These are phyloP conservation scores for Cyclotella sp. DNA, from an alignment of 108 stramenopile species.

Conservation along the genomic window DNA sequence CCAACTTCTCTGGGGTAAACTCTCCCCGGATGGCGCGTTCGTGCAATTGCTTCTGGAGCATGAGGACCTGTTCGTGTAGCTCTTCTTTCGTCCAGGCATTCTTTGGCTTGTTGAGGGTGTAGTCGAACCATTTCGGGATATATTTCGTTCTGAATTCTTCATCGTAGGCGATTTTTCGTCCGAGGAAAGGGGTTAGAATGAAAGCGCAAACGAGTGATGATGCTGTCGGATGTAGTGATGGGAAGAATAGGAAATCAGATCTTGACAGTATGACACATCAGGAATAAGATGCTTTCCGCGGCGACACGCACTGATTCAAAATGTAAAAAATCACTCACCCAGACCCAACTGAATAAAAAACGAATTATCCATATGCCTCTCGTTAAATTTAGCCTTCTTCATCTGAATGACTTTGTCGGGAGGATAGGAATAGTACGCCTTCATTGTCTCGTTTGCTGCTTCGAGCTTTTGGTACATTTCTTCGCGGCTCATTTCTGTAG, in stretches of 20 bases:
- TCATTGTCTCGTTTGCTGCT: constrained; percentile 76
- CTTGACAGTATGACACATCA: no score
- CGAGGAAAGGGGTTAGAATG: constrained; percentile 72
- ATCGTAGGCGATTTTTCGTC: constrained; percentile 82
- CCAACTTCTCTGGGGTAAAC: constrained; percentile 81
- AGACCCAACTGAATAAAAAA: constrained; percentile 62
- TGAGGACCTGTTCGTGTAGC: constrained; percentile 73
- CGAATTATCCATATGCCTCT: constrained; percentile 42
- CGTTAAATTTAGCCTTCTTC: constrained; percentile 53
- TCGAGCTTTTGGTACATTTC: constrained; percentile 56
- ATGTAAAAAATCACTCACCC: constrained; percentile 24
- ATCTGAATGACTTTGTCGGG: constrained; percentile 55
- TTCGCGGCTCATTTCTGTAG: constrained; percentile 39
- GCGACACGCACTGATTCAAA: background rate
- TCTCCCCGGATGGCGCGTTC: constrained; percentile 81
- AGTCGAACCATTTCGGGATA: constrained; percentile 85
- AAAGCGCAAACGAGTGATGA: constrained; percentile 65
- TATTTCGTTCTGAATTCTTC: constrained; percentile 77
- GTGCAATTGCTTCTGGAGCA: constrained; percentile 56
- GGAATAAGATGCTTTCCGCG: no score
- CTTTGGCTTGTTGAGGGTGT: constrained; percentile 70
- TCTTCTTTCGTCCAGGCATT: constrained; percentile 80
- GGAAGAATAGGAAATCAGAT: no score
- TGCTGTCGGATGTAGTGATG: constrained; percentile 19
- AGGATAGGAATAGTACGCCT: constrained; percentile 69